Evolutionary conservation across 106 monocot species (phyloP), one percentile per base, ranked within the genome.

Genomic region (Gastrodia elata): DNA sequence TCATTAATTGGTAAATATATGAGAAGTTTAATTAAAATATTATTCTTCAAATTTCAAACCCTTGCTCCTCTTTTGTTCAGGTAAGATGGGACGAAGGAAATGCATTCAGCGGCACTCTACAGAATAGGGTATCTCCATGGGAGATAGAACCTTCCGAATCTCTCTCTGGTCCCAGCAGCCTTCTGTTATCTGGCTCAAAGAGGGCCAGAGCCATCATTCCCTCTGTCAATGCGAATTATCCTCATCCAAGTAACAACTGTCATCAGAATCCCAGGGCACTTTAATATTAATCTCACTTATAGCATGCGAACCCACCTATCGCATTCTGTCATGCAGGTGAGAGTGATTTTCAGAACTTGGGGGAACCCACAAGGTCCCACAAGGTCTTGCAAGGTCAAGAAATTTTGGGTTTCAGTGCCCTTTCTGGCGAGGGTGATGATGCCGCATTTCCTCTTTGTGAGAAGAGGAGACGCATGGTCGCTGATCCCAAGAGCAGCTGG

Each of bases 321-420:
- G n/a, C n/a, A n/a, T n/a, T n/a, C 56, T 57, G 6, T 20, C 56
- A 20, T 24, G 11, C 71, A 65, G 56, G 26, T n/a, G 93, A 89
- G 59, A 24, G 85, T 71, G 80, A 65, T 37, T 74, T 6, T 83
- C 25, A 46, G 65, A 81, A 83, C 82, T 87, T 76, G 41, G 70
- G 65, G 77, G 90, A 87, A 84, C 71, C 84, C 52, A 69, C 84
- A 67, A 84, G 87, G 65, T 91, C 80, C 84, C 82, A 78, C 70
- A 87, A 87, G 87, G 90, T 91, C 90, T 87, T 87, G 90, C 90
- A 91, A 91, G 84, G 90, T 91, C 90, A 91, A 91, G 90, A 91
- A 91, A 78, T 84, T 64, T 65, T 74, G n/a, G 71, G 84, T 80
- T 77, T 78, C 56, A 71, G 73, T 73, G 61, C 82, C 72, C 79